Conservation (phyloP, 495 filamentous ascomycete genomes). For the Trichoderma orchidacearum region DNA sequence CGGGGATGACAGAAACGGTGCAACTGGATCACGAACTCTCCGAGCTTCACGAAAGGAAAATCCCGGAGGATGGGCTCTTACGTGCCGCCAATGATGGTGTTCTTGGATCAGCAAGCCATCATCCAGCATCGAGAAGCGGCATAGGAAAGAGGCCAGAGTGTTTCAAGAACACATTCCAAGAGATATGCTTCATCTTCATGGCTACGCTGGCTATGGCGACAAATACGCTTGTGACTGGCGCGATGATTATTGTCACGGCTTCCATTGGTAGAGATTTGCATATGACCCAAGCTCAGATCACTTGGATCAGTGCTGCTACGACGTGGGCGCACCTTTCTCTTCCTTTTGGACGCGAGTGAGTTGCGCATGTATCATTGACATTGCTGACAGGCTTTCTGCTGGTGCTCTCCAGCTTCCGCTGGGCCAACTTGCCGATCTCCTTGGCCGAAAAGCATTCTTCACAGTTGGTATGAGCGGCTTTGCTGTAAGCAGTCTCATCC, state of each 20-base stretch:
- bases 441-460: constrained; percentile 49
- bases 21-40: background rate
- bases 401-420: constrained; percentile 56
- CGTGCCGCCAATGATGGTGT: background rate
- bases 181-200: constrained; percentile 52
- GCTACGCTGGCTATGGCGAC: constrained; percentile 58
- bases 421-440: constrained; percentile 53
- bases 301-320: constrained; percentile 55
- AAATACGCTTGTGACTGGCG: constrained; percentile 44
- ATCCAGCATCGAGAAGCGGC: background rate
- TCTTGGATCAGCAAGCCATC: background rate
- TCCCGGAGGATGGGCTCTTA: background rate
- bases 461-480: constrained; percentile 48
- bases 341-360: background rate
- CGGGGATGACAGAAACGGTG: background rate
- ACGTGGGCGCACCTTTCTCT: constrained; percentile 26
- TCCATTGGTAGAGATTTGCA: constrained; percentile 46
- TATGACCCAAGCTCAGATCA: constrained; percentile 57
- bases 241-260: constrained; percentile 46
- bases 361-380: background rate
- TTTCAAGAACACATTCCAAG: constrained; percentile 49
- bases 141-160: constrained; percentile 31
- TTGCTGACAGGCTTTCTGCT: constrained; percentile 36
- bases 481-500: constrained; percentile 36
- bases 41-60: background rate